Conservation (phyloP, 768 basidiomycete species). For the Termitomyces sp. region DNA sequence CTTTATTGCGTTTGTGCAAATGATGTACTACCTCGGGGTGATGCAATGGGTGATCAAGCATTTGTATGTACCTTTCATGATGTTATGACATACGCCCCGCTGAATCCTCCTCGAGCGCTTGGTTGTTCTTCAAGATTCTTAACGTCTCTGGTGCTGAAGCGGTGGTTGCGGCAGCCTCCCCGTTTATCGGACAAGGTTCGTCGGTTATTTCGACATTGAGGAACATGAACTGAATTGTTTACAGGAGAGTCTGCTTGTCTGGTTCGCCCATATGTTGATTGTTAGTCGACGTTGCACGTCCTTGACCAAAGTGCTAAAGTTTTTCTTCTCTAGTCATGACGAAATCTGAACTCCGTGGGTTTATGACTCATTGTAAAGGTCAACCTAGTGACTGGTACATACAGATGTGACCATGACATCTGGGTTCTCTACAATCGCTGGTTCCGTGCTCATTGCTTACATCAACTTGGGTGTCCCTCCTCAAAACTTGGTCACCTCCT, state of each 20-base stretch:
- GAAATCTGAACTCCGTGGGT: conserved; percentile 69
- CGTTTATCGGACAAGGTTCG: conserved; percentile 87
- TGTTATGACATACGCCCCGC: neutral
- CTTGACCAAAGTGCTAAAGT: neutral
- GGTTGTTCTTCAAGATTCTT: conserved; percentile 92
- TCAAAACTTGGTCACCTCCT: conserved; percentile 79
- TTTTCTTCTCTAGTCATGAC: conserved; percentile 53
- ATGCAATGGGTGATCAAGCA: conserved; percentile 93
- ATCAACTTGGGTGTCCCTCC: conserved; percentile 73
- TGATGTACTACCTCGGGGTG: conserved; percentile 85
- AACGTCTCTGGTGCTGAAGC: conserved; percentile 94
- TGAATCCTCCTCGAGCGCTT: conserved; percentile 48
- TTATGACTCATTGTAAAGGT: neutral
- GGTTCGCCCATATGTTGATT: conserved; percentile 77
- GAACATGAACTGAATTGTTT: neutral
- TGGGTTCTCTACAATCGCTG: conserved; percentile 91
- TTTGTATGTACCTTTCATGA: conserved; percentile 43
- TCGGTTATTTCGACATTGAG: neutral
- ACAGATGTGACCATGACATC: conserved; percentile 80
- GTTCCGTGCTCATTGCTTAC: conserved; percentile 84
- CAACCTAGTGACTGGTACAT: neutral
- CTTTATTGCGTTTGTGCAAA: conserved; percentile 90
- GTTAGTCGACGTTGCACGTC: conserved; percentile 21
- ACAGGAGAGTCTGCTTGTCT: conserved; percentile 77
- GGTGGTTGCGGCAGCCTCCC: conserved; percentile 87